phyloP scores from a whole-genome alignment of 352 stramenopile genomes.

The Globisporangium carolinianum region DNA sequence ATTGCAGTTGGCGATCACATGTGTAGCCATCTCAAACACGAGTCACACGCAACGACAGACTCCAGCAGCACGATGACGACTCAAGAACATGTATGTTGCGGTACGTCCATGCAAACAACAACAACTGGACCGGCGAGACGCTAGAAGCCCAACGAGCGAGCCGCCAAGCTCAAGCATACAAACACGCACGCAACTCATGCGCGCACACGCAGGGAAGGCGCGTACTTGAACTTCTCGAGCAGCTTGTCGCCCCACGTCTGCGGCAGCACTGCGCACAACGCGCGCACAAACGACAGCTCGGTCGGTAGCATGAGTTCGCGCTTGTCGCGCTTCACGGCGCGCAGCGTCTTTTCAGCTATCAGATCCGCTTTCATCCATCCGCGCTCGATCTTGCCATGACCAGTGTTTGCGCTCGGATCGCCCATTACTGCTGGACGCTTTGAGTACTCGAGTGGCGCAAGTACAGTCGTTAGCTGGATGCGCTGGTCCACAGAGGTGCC shows the following conservation, averaged over 20 bases:
- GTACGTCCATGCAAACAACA: no score
- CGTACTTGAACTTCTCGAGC: constrained; percentile 14
- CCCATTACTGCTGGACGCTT: not conserved
- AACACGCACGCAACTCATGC: not conserved
- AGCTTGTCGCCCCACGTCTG: constrained; percentile 15
- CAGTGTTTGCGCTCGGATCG: not conserved
- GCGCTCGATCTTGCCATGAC: constrained; percentile 4
- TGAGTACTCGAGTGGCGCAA: constrained; percentile 9
- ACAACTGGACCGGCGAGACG: no score
- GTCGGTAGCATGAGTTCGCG: constrained; percentile 9
- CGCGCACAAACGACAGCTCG: constrained; percentile 6
- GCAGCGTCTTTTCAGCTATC: constrained; percentile 7
- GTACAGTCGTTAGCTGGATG: constrained; percentile 10
- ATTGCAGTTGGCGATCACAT: no score
- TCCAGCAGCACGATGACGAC: no score
- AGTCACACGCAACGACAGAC: no score
- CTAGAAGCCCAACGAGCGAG: no score
- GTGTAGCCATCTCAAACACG: no score
- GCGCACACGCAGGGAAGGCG: not conserved
- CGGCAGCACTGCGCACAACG: constrained; percentile 8
- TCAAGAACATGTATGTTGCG: no score
- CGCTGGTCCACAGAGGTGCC: not conserved
- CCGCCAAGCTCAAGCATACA: not conserved
- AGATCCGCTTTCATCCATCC: constrained; percentile 12
- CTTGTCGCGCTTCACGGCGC: constrained; percentile 14